Conservation (phyloP, 345 rosid genomes). For the Salix udensis region DNA sequence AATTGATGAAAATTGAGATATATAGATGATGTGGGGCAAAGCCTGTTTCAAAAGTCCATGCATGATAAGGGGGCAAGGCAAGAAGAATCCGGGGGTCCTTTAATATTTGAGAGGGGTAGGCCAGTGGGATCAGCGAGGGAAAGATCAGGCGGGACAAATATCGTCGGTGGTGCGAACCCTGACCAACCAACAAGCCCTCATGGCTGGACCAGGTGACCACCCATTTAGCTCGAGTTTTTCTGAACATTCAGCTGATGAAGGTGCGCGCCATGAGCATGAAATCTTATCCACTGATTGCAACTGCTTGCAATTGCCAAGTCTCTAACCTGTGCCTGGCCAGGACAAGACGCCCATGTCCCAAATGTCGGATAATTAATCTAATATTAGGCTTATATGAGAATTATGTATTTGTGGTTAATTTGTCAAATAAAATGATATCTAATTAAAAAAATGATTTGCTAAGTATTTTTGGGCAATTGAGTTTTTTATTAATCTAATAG, state of each 20-base stretch:
- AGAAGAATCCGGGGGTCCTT: slow-evolving; percentile 15
- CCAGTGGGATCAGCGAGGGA: neutral
- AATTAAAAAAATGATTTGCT: no score
- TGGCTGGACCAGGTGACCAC: slow-evolving; percentile 13
- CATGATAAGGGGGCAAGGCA: neutral
- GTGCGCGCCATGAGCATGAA: neutral
- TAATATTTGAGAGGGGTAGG: slow-evolving; percentile 20
- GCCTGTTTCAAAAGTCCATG: neutral
- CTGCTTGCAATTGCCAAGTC: neutral
- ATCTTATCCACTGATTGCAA: neutral
- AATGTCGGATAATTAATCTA: no score
- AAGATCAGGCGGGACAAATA: slow-evolving; percentile 16
- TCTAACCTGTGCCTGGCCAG: slow-evolving; percentile 10
- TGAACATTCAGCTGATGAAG: neutral
- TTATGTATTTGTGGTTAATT: no score
- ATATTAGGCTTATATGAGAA: no score
- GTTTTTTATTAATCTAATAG: no score
- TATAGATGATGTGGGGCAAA: neutral
- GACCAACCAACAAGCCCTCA: slow-evolving; percentile 33
- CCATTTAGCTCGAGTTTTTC: neutral
- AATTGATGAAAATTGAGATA: no score
- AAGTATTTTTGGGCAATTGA: no score
- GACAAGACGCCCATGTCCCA: slow-evolving; percentile 29
- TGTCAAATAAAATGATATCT: no score
- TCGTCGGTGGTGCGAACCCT: slow-evolving; percentile 38